A percentile compares a stretch with the other conserved stretches of the same genome.
These are phyloP conservation scores for Ajuga chamaepitys DNA, from an alignment of 257 asterid genomes.

Conservation along the genomic window DNA sequence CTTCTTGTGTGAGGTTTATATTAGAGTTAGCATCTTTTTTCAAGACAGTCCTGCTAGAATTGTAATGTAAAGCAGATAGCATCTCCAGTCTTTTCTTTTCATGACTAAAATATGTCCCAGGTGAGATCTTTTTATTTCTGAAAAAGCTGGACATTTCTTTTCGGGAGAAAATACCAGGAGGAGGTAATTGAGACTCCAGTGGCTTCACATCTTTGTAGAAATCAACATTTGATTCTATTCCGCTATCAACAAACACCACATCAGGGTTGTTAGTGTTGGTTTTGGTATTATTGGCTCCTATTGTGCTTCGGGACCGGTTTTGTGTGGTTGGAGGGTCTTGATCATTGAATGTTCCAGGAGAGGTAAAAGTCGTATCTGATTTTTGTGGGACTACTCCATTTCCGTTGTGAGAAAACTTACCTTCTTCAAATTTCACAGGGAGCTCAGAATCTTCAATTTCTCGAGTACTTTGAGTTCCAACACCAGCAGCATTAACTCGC, in stretches of 20 bases:
- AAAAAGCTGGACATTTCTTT: conserved; percentile 72
- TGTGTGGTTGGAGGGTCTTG: conserved; percentile 26
- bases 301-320: conserved; percentile 17
- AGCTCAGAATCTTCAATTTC: conserved; percentile 25
- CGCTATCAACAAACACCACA: conserved; percentile 18
- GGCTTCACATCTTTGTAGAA: conserved; percentile 48
- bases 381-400: conserved; percentile 24
- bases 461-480: conserved; percentile 26
- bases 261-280: conserved; percentile 18
- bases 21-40: conserved; percentile 28
- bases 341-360: conserved; percentile 22
- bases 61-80: conserved; percentile 34
- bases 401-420: conserved; percentile 24
- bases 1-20: conserved; percentile 26
- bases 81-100: conserved; percentile 49
- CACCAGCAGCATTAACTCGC: conserved; percentile 23
- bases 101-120: conserved; percentile 49
- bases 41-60: conserved; percentile 23
- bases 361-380: conserved; percentile 12
- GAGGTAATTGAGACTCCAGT: conserved; percentile 77
- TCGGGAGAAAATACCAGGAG: conserved; percentile 68
- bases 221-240: conserved; percentile 21
- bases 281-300: conserved; percentile 15
- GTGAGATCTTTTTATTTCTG: conserved; percentile 54
- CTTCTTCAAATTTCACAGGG: conserved; percentile 21